phyloP scores from a whole-genome alignment of 225 moss, liverwort and hornwort species.

The Thuidium tamariscinum region DNA sequence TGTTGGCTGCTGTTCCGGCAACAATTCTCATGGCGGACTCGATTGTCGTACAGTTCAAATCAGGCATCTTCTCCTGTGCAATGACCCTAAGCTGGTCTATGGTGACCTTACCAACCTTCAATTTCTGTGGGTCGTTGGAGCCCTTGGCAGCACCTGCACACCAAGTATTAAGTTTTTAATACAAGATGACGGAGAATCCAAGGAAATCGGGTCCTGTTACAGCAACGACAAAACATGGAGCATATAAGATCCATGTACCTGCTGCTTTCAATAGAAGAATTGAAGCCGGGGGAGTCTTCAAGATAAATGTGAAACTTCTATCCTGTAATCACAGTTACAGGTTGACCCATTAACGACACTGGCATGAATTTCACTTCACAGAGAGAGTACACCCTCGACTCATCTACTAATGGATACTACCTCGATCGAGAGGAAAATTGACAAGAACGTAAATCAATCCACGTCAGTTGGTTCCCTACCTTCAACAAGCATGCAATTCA shows the following conservation, averaged over 20 bases:
- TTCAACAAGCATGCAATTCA: neutral
- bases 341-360: neutral
- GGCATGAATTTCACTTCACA: neutral
- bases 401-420: neutral
- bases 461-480: neutral
- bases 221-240: neutral
- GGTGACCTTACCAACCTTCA: conserved; percentile 88
- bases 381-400: neutral
- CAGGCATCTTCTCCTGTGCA: conserved; percentile 88
- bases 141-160: conserved; percentile 78
- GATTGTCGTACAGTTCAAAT: conserved; percentile 73
- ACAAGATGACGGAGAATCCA: neutral
- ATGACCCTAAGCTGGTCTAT: conserved; percentile 65
- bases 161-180: neutral
- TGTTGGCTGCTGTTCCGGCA: conserved; percentile 97
- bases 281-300: conserved; percentile 98
- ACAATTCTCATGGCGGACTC: conserved; percentile 98
- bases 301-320: conserved; percentile 84
- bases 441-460: neutral
- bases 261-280: conserved; percentile 82
- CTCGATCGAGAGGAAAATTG: neutral
- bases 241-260: conserved; percentile 16
- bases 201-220: neutral
- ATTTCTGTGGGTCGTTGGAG: conserved; percentile 64
- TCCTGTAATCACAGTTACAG: conserved; percentile 35